phyloP scores from a whole-genome alignment of 2,329 filamentous ascomycete genomes.

The Pestalotiopsis fici region DNA sequence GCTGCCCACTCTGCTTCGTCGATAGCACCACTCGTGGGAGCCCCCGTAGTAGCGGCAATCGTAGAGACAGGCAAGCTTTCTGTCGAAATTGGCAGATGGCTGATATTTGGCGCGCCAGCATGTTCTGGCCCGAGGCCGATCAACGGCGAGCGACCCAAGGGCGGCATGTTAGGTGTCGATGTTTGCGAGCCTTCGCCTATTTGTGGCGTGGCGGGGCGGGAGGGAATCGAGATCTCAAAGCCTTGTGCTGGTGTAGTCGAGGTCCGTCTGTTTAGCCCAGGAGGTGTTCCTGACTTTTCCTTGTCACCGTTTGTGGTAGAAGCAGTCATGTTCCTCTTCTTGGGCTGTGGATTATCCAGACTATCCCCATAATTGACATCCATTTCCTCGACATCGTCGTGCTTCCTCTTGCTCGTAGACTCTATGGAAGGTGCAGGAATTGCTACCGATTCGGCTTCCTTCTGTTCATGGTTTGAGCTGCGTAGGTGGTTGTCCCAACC shows the following conservation, averaged over 20 bases:
- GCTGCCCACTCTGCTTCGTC: slow-evolving; percentile 85
- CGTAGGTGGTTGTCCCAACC: slow-evolving; percentile 67
- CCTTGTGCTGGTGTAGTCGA: slow-evolving; percentile 56
- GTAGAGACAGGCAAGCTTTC: slow-evolving; percentile 17
- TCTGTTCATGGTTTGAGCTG: slow-evolving; percentile 46
- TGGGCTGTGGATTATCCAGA: slow-evolving; percentile 9
- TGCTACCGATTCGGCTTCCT: slow-evolving; percentile 22
- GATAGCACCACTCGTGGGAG: slow-evolving; percentile 21
- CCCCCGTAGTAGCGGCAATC: not conserved
- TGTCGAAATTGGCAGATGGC: slow-evolving; percentile 22
- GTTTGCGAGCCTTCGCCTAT: slow-evolving; percentile 42
- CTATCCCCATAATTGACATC: slow-evolving; percentile 31
- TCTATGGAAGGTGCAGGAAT: slow-evolving; percentile 13
- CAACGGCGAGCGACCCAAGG: slow-evolving; percentile 38
- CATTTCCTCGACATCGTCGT: slow-evolving; percentile 23
- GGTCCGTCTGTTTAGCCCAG: slow-evolving; percentile 44
- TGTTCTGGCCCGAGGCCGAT: slow-evolving; percentile 22
- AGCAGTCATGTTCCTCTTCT: slow-evolving; percentile 35
- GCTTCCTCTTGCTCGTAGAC: slow-evolving; percentile 27
- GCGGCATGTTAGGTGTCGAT: slow-evolving; percentile 41
- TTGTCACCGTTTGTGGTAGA: slow-evolving; percentile 21
- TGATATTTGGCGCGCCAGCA: slow-evolving; percentile 9
- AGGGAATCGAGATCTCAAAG: slow-evolving; percentile 64
- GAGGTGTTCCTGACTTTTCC: slow-evolving; percentile 38
- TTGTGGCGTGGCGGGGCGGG: slow-evolving; percentile 61